Evolutionary conservation across 495 filamentous ascomycete species (phyloP).

Genomic region (Xylaria acuta): DNA sequence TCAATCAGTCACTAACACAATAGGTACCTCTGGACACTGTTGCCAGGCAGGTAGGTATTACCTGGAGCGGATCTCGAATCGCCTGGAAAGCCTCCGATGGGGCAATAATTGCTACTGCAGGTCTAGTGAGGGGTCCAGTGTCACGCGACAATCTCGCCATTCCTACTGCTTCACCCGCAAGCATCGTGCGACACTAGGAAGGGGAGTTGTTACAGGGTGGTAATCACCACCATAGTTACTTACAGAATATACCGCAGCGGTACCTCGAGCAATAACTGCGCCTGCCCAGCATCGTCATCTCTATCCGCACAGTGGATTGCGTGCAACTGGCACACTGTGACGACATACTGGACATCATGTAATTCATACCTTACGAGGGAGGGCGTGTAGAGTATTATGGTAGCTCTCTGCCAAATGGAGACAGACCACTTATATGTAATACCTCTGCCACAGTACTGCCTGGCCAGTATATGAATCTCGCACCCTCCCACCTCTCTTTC

Average conservation of each 20-base stretch:
- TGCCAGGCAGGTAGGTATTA: background rate
- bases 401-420: background rate
- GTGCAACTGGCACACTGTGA: slow-evolving; percentile 8
- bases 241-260: background rate
- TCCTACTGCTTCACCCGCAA: slow-evolving; percentile 17
- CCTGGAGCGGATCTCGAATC: background rate
- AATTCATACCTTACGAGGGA: slow-evolving; percentile 1
- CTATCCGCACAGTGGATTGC: slow-evolving; percentile 15
- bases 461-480: slow-evolving; percentile 19
- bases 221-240: background rate
- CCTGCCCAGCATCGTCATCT: slow-evolving; percentile 14
- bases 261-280: background rate
- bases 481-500: slow-evolving; percentile 20
- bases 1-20: background rate
- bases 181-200: slow-evolving; percentile 21
- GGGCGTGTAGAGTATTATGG: too few relatives aligned
- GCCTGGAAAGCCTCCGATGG: slow-evolving; percentile 14
- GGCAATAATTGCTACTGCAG: background rate
- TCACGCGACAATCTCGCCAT: slow-evolving; percentile 27
- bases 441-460: background rate
- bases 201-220: background rate
- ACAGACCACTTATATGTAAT: background rate
- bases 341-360: slow-evolving; percentile 1
- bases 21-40: background rate
- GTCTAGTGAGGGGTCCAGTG: slow-evolving; percentile 22